Evolutionary conservation across 73 alveolate genomes (phyloP).

Genomic region (Halteria grandinella): DNA sequence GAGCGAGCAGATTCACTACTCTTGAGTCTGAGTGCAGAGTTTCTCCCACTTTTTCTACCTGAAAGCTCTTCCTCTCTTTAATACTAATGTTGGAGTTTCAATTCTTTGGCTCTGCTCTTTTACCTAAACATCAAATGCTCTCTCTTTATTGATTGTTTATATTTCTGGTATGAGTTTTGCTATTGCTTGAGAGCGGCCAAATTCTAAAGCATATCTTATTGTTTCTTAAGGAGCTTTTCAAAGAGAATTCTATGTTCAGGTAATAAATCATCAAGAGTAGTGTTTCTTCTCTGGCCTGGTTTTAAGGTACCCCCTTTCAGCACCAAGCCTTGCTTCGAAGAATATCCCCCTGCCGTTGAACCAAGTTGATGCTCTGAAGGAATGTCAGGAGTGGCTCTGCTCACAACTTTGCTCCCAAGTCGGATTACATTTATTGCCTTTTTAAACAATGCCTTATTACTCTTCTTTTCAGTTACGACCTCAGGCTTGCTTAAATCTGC

Average conservation of each 20-base stretch:
- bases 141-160: not conserved
- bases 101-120: constrained; percentile 11
- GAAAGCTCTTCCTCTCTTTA: too few species aligned
- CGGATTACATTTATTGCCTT: not conserved
- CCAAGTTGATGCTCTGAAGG: not conserved
- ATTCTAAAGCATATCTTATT: constrained; percentile 5
- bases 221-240: constrained; percentile 12
- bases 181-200: not conserved
- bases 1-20: too few species aligned
- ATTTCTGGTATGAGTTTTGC: not conserved
- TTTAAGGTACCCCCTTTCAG: not conserved
- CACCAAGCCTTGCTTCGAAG: not conserved
- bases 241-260: constrained; percentile 21
- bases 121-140: not conserved
- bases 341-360: not conserved
- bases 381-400: not conserved
- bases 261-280: constrained; percentile 5
- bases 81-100: not conserved
- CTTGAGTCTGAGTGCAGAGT: too few species aligned
- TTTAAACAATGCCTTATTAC: not conserved
- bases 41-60: too few species aligned
- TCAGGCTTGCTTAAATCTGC: too few species aligned
- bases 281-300: not conserved
- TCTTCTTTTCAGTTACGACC: too few species aligned
- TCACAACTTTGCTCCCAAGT: not conserved